A percentile compares a stretch with the other conserved stretches of the same genome.
phyloP scores from a whole-genome alignment of 495 filamentous ascomycete genomes.

The Aspergillus sclerotioniger region DNA sequence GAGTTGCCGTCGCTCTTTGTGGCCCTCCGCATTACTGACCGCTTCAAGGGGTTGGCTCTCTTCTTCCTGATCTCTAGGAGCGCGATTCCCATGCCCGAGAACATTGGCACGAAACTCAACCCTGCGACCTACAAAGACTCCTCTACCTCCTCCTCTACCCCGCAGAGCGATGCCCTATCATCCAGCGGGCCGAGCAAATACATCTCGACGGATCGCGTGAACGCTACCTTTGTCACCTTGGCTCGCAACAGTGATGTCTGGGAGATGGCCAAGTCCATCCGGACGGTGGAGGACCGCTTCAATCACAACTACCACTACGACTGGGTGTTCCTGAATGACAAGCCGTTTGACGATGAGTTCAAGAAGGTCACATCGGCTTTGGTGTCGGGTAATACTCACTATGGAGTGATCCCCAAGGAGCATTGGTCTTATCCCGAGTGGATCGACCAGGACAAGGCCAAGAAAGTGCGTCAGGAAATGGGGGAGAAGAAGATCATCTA shows the following conservation, averaged over 20 bases:
- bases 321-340: slow-evolving; percentile 98
- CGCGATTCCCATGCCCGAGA: slow-evolving; percentile 46
- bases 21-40: not conserved
- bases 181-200: slow-evolving; percentile 29
- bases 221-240: slow-evolving; percentile 95
- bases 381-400: slow-evolving; percentile 86
- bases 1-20: slow-evolving; percentile 30
- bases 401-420: slow-evolving; percentile 78
- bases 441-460: slow-evolving; percentile 84
- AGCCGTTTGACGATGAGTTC: slow-evolving; percentile 87
- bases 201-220: slow-evolving; percentile 67
- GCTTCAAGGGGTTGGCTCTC: slow-evolving; percentile 61
- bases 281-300: slow-evolving; percentile 95
- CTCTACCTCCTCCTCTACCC: not conserved
- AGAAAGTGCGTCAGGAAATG: slow-evolving; percentile 81
- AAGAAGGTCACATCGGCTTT: slow-evolving; percentile 86
- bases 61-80: slow-evolving; percentile 81
- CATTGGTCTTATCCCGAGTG: slow-evolving; percentile 88
- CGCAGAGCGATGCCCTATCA: slow-evolving; percentile 4
- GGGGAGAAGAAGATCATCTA: slow-evolving; percentile 84
- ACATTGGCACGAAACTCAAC: slow-evolving; percentile 24
- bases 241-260: slow-evolving; percentile 91
- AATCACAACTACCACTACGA: slow-evolving; percentile 95
- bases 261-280: slow-evolving; percentile 94
- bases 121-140: slow-evolving; percentile 26